Conservation (phyloP, 2,329 filamentous ascomycete species). For the Dactylellina leptospora region DNA sequence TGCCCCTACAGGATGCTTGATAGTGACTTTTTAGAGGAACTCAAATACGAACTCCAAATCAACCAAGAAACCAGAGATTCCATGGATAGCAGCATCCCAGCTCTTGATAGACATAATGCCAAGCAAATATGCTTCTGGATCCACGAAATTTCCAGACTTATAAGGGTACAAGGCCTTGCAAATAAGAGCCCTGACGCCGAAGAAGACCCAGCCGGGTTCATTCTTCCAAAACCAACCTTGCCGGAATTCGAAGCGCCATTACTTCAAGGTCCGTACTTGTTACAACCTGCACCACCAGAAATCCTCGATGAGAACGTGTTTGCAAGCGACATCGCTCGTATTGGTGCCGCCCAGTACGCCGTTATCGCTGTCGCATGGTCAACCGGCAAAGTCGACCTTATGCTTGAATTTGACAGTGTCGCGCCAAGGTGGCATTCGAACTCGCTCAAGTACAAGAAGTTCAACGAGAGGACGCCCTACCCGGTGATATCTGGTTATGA, state of each 20-base stretch:
- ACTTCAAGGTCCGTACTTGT: conserved; percentile 57
- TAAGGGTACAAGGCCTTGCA: conserved; percentile 37
- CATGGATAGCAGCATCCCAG: conserved; percentile 9
- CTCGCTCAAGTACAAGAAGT: conserved; percentile 53
- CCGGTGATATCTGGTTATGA: conserved; percentile 56
- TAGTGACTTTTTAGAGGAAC: conserved; percentile 42
- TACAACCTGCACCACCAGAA: conserved; percentile 57
- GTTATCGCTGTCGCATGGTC: conserved; percentile 42
- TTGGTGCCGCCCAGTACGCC: conserved; percentile 35
- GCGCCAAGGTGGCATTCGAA: conserved; percentile 56
- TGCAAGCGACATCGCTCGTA: conserved; percentile 57
- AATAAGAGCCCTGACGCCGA: conserved; percentile 33
- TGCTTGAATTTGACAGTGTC: conserved; percentile 56
- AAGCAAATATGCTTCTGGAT: conserved; percentile 52
- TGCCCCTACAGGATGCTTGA: conserved; percentile 42
- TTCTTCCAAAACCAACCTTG: conserved; percentile 28
- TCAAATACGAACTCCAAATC: conserved; percentile 43
- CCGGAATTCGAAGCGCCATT: conserved; percentile 49
- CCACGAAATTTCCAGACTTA: conserved; percentile 42
- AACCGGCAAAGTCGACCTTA: conserved; percentile 51
- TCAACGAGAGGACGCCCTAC: conserved; percentile 44
- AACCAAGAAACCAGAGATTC: conserved; percentile 45
- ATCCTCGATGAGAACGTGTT: conserved; percentile 53
- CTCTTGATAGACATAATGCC: conserved; percentile 31
- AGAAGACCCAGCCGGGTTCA: conserved; percentile 36